Percentiles rank a stretch among this genome's conserved stretches.
Conservation (phyloP, 345 rosid species). For the Eucalyptus camaldulensis region DNA sequence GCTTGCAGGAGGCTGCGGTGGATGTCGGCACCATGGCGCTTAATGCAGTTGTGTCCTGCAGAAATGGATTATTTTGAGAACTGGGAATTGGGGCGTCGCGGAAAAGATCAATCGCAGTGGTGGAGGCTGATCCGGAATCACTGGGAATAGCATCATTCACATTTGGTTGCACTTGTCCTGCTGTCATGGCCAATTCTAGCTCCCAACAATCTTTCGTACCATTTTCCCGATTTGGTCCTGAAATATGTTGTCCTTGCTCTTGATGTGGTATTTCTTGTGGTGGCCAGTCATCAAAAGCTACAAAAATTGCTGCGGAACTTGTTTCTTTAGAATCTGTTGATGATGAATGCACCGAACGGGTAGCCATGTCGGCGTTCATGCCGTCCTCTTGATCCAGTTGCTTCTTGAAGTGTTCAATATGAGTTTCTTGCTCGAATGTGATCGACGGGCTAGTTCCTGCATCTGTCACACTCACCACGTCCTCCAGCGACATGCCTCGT, state of each 20-base stretch:
- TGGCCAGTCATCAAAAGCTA: slow-evolving; percentile 22
- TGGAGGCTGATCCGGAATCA: neutral
- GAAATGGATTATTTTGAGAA: slow-evolving; percentile 29
- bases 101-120: neutral
- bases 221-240: neutral
- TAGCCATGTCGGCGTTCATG: neutral
- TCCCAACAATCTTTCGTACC: slow-evolving; percentile 29
- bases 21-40: neutral
- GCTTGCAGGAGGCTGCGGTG: neutral
- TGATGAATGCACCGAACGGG: slow-evolving; percentile 12
- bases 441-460: slow-evolving; percentile 6
- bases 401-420: neutral
- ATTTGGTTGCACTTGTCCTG: neutral
- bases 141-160: neutral
- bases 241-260: neutral
- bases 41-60: slow-evolving; percentile 14
- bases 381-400: neutral
- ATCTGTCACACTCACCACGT: slow-evolving; percentile 30
- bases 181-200: slow-evolving; percentile 27
- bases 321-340: neutral
- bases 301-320: slow-evolving; percentile 2
- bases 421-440: slow-evolving; percentile 8
- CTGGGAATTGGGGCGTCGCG: neutral
- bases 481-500: slow-evolving; percentile 38
- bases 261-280: neutral